Evolutionary conservation across 2,329 filamentous ascomycete genomes (phyloP), one percentile per base, ranked within the genome.

Genomic region (Phaeosphaeriaceae sp.): DNA sequence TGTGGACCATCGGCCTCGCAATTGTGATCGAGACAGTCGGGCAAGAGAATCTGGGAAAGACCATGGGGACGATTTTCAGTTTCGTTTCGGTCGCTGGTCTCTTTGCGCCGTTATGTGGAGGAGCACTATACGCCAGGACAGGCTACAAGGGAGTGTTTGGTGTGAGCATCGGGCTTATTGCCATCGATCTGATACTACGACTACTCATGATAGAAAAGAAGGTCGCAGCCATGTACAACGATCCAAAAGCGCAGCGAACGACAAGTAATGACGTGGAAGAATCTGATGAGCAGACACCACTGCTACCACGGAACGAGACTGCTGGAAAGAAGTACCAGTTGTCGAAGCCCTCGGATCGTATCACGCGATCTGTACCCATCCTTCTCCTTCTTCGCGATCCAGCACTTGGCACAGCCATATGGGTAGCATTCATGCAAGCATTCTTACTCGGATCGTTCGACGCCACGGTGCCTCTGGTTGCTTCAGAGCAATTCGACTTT

Each of bases 141-240:
- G 88, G 88, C 2, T 86, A 86, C 66, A 69, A 74, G 13, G 86
- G 86, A 0, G 86, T 90, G 0, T 89, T 89, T 69, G 83, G 81
- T 0, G 75, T 89, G 23, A 84, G 82, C 0, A 80, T 86, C 49
- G 83, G 78, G 0, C 72, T 90, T 9, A 70, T 90, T 1, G 81
- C 68, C 0, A 59, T 89, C 17, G 88, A 90, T 70, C 85, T 90
- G 58, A 55, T 85, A 22, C 84, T 89, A 81, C 83, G 88, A 13
- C 66, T 88, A 0, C 70, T 86, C 5, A 80, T 90, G 53, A 81
- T 90, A n/a, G 88, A 90, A 73, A 88, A 88, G 74, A 87, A 86
- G 68, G 80, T 82, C 1, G 86, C 86, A 0, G 73, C 72, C 9
- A 79, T 77, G 59, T 86, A 84, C 54, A 30, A 10, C 42, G 57